A percentile compares a stretch with the other conserved stretches of the same genome.
phyloP scores from a whole-genome alignment of 2,329 filamentous ascomycete species.

The Hypoxylon sp. region DNA sequence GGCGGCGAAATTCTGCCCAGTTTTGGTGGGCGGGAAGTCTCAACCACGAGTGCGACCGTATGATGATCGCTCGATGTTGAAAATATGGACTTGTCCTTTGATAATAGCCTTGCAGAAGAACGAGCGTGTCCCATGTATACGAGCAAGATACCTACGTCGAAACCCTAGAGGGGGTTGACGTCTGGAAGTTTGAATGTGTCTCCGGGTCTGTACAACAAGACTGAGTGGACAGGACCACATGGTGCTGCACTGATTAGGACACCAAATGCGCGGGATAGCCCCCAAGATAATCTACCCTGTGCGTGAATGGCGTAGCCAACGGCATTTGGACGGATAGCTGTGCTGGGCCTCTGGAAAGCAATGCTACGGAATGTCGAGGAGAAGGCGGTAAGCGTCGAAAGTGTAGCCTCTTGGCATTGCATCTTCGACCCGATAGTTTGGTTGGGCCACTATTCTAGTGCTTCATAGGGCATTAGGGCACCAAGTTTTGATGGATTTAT shows the following conservation, averaged over 20 bases:
- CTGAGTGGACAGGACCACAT: constrained; percentile 32
- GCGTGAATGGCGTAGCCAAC: constrained; percentile 26
- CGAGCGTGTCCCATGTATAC: not conserved
- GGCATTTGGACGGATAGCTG: constrained; percentile 11
- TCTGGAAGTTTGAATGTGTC: constrained; percentile 22
- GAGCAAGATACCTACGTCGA: too few relatives aligned
- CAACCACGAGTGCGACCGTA: constrained; percentile 18
- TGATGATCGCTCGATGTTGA: constrained; percentile 18
- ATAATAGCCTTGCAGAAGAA: constrained; percentile 26
- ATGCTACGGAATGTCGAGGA: constrained; percentile 19
- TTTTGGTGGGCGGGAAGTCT: constrained; percentile 19
- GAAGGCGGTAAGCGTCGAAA: constrained; percentile 17
- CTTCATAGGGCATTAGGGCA: constrained; percentile 23
- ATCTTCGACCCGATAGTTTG: constrained; percentile 22
- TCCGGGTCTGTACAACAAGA: constrained; percentile 13
- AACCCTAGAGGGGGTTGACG: constrained; percentile 8
- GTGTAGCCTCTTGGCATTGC: constrained; percentile 15
- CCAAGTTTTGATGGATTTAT: constrained; percentile 14
- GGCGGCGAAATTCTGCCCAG: constrained; percentile 22
- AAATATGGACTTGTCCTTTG: constrained; percentile 20
- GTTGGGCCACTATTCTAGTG: constrained; percentile 13
- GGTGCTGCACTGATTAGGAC: constrained; percentile 26
- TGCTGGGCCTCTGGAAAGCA: constrained; percentile 23
- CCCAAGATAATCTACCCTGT: constrained; percentile 22
- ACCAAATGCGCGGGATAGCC: constrained; percentile 5